Base-by-base conservation (phyloP, 768 basidiomycete species). In the Cystofilobasidium macerans region DNA sequence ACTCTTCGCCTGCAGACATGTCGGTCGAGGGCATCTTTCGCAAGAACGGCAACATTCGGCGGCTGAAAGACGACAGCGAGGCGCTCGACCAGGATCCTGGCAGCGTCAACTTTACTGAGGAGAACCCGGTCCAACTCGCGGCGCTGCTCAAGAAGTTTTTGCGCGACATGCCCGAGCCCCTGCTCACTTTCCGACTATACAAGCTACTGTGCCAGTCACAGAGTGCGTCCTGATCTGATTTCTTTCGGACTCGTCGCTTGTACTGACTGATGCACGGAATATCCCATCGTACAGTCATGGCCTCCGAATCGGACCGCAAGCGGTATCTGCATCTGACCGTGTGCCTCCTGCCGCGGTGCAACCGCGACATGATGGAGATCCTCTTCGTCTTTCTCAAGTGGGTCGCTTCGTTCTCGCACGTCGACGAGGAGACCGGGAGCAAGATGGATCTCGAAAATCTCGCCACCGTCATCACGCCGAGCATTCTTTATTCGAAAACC, bases 21-120 rank as follows among this genome's bases (percentile, higher is more conserved):
- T 98, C 95, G 12, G 82, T 99, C 45, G 95, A 98, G 77, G 95
- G 95, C 65, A 94, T 99, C 70, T 99, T 99, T 82, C 84, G 95
- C 63, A 92, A 93, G 79, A 95, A 93, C 72, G 95, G 95, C 61
- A 98, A 98, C 75, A 98, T 98, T 73, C 83, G 91, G 61, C 84
- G 91, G 67, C 80, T 97, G 69, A 89, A 89, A 73, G 89, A 93
- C 71, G 81, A 95, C 40, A 86, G 87, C 16, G 94, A 97, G 67
- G 84, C 88, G 6, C 87, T 98, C 64, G 95, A 99, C 73, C 86
- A 89, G n/a, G 94, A 98, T 75, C 84, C 91, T 0, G 83, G 84
- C 1, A 85, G 88, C 2, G 93, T 98, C 65, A 94, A 95, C 75
- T 81, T 97, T 61, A 85, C 88, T 0, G 86, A 87, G 71, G 95